These are phyloP conservation scores for Phytopythium oedochilum DNA, from an alignment of 352 stramenopile species.

Conservation along the genomic window DNA sequence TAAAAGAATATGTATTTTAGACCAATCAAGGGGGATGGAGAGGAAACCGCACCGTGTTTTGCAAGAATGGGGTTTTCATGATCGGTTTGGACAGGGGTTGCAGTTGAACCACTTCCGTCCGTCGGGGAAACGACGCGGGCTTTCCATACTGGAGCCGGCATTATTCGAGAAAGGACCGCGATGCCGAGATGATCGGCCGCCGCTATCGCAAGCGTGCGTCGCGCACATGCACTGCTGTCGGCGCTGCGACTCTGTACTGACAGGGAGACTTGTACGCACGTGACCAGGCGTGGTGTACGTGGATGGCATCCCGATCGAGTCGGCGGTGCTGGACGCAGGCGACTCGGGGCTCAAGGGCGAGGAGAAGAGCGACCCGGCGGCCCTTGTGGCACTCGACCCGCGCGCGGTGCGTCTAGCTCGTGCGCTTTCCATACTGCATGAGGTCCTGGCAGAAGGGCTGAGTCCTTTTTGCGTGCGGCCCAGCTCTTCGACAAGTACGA, in stretches of 20 bases:
- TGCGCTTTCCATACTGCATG: too few relatives aligned
- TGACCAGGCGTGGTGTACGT: constrained; percentile 58
- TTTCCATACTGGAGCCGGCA: neutral
- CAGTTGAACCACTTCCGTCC: constrained; percentile 7
- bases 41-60: neutral
- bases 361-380: constrained; percentile 32
- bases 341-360: constrained; percentile 33
- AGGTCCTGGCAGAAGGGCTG: too few relatives aligned
- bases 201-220: constrained; percentile 50
- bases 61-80: neutral
- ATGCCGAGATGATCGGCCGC: constrained; percentile 38
- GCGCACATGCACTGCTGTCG: neutral
- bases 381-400: constrained; percentile 45
- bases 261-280: neutral
- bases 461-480: too few relatives aligned
- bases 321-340: constrained; percentile 40
- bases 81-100: constrained; percentile 5
- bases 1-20: constrained; percentile 9
- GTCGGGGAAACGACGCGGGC: neutral
- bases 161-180: neutral
- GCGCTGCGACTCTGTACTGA: neutral
- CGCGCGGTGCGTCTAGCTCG: constrained; percentile 33
- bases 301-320: constrained; percentile 71
- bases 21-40: constrained; percentile 8
- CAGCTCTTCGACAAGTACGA: constrained; percentile 86